These are phyloP conservation scores for Wallacemonas sp. DNA, from an alignment of 208 protist species.

Conservation along the genomic window DNA sequence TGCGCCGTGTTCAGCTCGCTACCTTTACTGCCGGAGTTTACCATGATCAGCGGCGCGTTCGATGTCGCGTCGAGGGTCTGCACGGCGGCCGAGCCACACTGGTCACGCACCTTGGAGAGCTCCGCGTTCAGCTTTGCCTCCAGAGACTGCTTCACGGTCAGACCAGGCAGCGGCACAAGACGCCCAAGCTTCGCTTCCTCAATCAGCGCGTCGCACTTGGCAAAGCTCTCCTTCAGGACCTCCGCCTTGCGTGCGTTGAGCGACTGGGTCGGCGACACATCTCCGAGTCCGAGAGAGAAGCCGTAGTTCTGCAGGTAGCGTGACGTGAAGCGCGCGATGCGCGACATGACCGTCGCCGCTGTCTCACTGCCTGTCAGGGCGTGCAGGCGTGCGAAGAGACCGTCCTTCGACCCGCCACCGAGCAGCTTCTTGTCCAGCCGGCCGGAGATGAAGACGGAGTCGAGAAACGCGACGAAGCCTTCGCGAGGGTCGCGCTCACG, in stretches of 20 bases:
- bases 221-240: slow-evolving; percentile 94
- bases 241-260: slow-evolving; percentile 91
- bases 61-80: slow-evolving; percentile 87
- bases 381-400: slow-evolving; percentile 96
- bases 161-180: slow-evolving; percentile 94
- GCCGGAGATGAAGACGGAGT: slow-evolving; percentile 95
- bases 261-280: slow-evolving; percentile 93
- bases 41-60: slow-evolving; percentile 99
- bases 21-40: slow-evolving; percentile 96
- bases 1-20: slow-evolving; percentile 99
- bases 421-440: slow-evolving; percentile 97
- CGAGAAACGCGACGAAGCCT: slow-evolving; percentile 95
- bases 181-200: slow-evolving; percentile 89
- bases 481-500: slow-evolving; percentile 66
- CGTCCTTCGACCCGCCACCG: slow-evolving; percentile 93
- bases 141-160: slow-evolving; percentile 94
- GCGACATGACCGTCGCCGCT: slow-evolving; percentile 94
- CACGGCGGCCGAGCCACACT: slow-evolving; percentile 96
- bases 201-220: slow-evolving; percentile 92
- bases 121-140: slow-evolving; percentile 95
- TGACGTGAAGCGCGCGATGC: slow-evolving; percentile 94
- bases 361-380: slow-evolving; percentile 75
- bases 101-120: slow-evolving; percentile 97
- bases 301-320: slow-evolving; percentile 96
- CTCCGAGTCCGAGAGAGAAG: slow-evolving; percentile 99